Base-by-base conservation (phyloP, 1,139 yeast species). In the Candida sp. region DNA sequence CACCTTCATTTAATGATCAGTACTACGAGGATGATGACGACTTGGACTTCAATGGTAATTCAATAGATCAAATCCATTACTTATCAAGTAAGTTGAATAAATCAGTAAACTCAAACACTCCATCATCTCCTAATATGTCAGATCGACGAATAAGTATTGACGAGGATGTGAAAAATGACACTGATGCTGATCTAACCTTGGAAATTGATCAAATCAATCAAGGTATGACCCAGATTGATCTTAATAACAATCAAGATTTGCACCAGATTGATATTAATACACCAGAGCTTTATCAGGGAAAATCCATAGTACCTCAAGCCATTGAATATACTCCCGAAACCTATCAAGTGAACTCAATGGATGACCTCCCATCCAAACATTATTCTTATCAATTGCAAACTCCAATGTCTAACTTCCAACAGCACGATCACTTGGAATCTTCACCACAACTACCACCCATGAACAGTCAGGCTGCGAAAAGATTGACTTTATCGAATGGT, bases 401-500 rank as follows among this genome's bases (percentile, higher is more conserved):
- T 1, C 66, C 69, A 1, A 44, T 56, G 33, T 52, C 66, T 6
- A 49, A 51, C 15, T 34, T 51, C 2, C 49, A 48, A 1, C 34
- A 44, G 8, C 50, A 49, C 25, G 56, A 57, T 34, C 58, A 55
- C 42, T 47, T 55, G 2, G 61, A 62, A 42, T 63, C 65, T 4
- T 64, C 72, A 4, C 71, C 71, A 4, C 73, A 66, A 44, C 50
- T 66, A 21, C 71, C 71, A 7, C 70, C 71, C 4, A 64, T 67
- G 8, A 41, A 60, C 12, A 49, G 59, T 0, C 35, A 60, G 2
- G 39, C 57, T 3, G 54, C 66, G 7, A 60, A 60, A 39, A 52
- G 60, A 29, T 49, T 64, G 15, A 58, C 64, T 0, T 47, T 65
- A 36, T 54, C 63, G 5, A 64, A 64, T 39, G 70, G 70, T 4